Conservation (phyloP, 176 grass and related monocot species). For the Eragrostis curvula region DNA sequence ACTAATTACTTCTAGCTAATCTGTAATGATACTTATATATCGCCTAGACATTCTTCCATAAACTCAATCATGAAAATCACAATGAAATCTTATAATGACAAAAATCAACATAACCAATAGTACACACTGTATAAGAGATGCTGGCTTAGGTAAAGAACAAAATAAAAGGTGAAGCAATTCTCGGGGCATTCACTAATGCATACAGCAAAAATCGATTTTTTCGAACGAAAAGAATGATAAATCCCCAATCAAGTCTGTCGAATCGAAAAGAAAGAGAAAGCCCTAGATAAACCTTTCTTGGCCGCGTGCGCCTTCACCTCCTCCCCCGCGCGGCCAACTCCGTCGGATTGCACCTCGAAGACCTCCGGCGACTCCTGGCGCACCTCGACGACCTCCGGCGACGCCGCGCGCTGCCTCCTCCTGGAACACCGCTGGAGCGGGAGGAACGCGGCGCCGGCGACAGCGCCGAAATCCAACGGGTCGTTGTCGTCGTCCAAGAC, state of each 20-base stretch:
- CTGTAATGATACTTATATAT: background rate
- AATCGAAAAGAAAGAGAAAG: background rate
- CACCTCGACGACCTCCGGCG: background rate
- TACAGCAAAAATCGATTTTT: no score
- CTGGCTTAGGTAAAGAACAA: no score
- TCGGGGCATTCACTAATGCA: background rate
- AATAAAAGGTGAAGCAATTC: no score
- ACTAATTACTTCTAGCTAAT: background rate
- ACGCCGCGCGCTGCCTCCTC: slow-evolving; percentile 34
- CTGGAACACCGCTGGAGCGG: slow-evolving; percentile 53
- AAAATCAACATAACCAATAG: background rate
- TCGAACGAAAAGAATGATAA: background rate
- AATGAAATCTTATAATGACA: background rate
- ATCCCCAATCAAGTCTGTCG: background rate
- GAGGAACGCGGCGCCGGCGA: slow-evolving; percentile 52
- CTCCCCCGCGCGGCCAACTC: background rate
- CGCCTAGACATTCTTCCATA: background rate
- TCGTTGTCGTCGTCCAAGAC: slow-evolving; percentile 36
- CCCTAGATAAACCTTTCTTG: slow-evolving; percentile 34
- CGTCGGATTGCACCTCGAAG: background rate
- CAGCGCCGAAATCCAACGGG: slow-evolving; percentile 33
- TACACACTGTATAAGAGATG: background rate
- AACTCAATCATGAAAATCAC: background rate
- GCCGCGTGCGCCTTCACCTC: background rate
- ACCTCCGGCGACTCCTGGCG: background rate